phyloP scores from a whole-genome alignment of 225 moss, liverwort and hornwort genomes.

The Pseudoscleropodium purum region DNA sequence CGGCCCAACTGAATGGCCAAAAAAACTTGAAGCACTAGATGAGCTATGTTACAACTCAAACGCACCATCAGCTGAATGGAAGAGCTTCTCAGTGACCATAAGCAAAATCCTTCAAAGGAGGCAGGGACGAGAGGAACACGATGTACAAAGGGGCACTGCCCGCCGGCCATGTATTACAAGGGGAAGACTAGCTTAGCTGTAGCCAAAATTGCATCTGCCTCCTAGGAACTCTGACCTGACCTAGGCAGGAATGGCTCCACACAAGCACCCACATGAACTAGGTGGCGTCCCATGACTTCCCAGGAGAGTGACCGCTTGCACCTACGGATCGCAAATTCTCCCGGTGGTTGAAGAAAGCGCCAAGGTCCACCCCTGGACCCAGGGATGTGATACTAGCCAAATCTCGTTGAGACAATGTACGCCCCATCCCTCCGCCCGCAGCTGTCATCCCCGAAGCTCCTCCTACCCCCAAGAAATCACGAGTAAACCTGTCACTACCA shows the following conservation, averaged over 20 bases:
- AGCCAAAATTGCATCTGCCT: slow-evolving; percentile 53
- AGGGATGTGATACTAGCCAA: slow-evolving; percentile 69
- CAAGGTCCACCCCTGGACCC: slow-evolving; percentile 84
- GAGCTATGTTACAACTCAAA: slow-evolving; percentile 42
- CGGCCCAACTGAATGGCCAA: slow-evolving; percentile 14
- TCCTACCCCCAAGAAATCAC: slow-evolving; percentile 97
- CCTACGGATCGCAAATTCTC: slow-evolving; percentile 75
- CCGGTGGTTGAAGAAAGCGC: slow-evolving; percentile 69
- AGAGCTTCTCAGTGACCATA: slow-evolving; percentile 30
- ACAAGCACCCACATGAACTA: slow-evolving; percentile 26
- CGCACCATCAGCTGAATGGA: slow-evolving; percentile 35
- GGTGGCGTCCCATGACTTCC: slow-evolving; percentile 92
- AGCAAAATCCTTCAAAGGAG: slow-evolving; percentile 23
- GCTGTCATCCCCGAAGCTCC: slow-evolving; percentile 56
- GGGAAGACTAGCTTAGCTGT: slow-evolving; percentile 17
- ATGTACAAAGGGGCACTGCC: slow-evolving; percentile 50
- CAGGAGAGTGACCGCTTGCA: slow-evolving; percentile 84
- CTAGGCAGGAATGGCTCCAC: slow-evolving; percentile 32
- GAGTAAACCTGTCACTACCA: slow-evolving; percentile 88
- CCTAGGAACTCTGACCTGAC: slow-evolving; percentile 17
- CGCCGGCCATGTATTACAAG: slow-evolving; percentile 45
- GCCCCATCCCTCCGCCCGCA: slow-evolving; percentile 72
- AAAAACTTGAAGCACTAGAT: slow-evolving; percentile 9
- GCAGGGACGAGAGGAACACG: background rate
- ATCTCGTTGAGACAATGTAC: slow-evolving; percentile 78